Percentiles rank a stretch among this genome's conserved stretches.
These are phyloP conservation scores for Juncus effusus DNA, from an alignment of 176 grass and related monocot genomes.

Conservation along the genomic window DNA sequence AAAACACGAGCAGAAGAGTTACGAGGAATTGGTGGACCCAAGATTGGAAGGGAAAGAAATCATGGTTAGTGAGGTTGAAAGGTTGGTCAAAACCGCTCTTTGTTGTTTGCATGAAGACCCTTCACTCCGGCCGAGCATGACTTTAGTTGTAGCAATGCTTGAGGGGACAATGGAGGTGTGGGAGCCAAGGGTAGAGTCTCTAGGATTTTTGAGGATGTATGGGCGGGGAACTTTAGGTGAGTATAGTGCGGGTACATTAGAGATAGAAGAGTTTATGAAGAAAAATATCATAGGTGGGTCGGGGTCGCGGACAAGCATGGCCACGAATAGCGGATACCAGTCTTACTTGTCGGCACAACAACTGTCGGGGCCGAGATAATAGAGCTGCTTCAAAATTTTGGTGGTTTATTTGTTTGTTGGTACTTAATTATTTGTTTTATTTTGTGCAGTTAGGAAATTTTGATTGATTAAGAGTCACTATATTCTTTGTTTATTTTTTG, in stretches of 20 bases:
- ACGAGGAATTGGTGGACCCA: constrained; percentile 12
- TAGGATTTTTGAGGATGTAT: constrained; percentile 14
- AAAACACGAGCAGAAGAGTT: background rate
- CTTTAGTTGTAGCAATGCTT: constrained; percentile 35
- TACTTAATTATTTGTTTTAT: background rate
- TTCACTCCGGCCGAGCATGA: constrained; percentile 32
- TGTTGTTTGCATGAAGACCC: constrained; percentile 45
- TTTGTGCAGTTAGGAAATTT: background rate
- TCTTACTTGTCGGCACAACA: constrained; percentile 6
- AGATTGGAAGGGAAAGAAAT: constrained; percentile 13
- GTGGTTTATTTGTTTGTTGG: background rate
- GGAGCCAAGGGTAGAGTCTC: background rate
- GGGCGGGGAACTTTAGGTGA: background rate
- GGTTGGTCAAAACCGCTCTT: constrained; percentile 9
- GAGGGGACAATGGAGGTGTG: constrained; percentile 24
- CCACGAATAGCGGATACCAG: background rate
- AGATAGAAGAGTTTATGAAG: constrained; percentile 1
- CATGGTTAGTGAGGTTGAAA: constrained; percentile 27
- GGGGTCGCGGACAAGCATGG: background rate
- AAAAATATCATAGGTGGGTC: background rate
- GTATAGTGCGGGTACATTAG: background rate
- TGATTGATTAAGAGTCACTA: too few relatives aligned
- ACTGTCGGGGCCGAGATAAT: constrained; percentile 10
- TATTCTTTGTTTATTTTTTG: too few relatives aligned
- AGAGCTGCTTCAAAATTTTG: background rate